Conservation (phyloP, 495 filamentous ascomycete species). For the Aspergillus asperescens region DNA sequence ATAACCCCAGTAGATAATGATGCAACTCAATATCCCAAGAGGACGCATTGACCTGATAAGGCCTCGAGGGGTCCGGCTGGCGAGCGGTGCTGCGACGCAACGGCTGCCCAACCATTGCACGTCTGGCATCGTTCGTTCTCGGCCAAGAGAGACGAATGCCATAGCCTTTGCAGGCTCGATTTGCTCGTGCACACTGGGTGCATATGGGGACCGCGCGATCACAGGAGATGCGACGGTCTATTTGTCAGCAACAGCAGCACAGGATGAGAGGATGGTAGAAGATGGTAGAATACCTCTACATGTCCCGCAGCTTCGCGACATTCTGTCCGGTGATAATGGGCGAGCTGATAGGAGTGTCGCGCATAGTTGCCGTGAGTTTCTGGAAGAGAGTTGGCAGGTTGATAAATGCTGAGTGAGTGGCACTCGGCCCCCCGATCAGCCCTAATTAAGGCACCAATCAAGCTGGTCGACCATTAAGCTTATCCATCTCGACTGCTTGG, state of each 20-base stretch:
- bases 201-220: conserved; percentile 7
- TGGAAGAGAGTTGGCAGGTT: no score
- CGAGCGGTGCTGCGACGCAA: background rate
- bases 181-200: conserved; percentile 6
- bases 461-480: no score
- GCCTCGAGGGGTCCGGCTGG: background rate
- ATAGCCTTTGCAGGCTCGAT: conserved; percentile 10
- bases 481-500: no score
- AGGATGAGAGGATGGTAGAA: background rate
- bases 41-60: background rate
- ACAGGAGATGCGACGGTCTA: conserved; percentile 11
- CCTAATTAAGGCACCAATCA: no score
- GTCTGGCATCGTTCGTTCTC: conserved; percentile 4
- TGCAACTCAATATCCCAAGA: conserved; percentile 11
- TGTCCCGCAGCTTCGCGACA: conserved; percentile 3
- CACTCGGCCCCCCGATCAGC: no score
- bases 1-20: background rate
- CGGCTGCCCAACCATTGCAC: background rate
- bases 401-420: background rate
- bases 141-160: conserved; percentile 13
- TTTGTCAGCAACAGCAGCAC: background rate
- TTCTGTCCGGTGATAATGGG: background rate
- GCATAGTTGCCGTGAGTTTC: conserved; percentile 5
- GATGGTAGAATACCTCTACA: conserved; percentile 6
- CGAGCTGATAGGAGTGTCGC: background rate